Base-by-base conservation (phyloP, 495 filamentous ascomycete genomes). In the Trichodelitschia bisporula region DNA sequence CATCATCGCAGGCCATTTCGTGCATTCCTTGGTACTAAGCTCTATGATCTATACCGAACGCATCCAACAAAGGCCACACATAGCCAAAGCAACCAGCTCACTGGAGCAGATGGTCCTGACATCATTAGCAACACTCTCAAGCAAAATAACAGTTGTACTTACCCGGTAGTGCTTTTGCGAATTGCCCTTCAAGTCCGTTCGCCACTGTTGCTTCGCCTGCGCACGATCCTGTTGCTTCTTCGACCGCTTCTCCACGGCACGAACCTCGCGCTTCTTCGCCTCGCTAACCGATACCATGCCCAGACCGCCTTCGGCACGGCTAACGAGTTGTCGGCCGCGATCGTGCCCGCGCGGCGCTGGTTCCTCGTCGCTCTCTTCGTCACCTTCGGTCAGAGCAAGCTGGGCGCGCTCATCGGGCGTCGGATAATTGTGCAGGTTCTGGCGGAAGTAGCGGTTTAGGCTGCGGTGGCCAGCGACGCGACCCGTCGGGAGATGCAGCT, bases 401-500 rank as follows among this genome's bases (percentile, higher is more conserved):
- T 44, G 30, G 25, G 34, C 36, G 11, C 63, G 64, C 46, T 89
- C 80, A 11, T 66, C 64, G 0, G 65, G 49, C 3, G 70, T 64
- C 2, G 77, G 77, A 52, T 89, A 64, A 48, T 59, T 73, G 56
- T 77, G 72, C 10, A 95, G 57, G 51, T 95, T 93, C 55, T 97
- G 86, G 29, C 79, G 74, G 51, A 68, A 97, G 51, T 91, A 93
- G 31, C 60, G 64, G 36, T 73, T 69, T 11, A 90, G 56, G 4
- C 77, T 82, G 32, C 86, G 68, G 47, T 95, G 89, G 25, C 86
- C 86, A 20, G 80, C 82, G n/a, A 72, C 72, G 33, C 72, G 66
- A 19, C 86, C 86, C 12, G 72, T 76, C 2, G 84, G 84, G n/a
- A 97, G 66, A 45, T 95, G 78, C 12, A 97, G 62, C 50, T 95